Base-by-base conservation (phyloP, 345 rosid species). In the Excoecaria agallocha region DNA sequence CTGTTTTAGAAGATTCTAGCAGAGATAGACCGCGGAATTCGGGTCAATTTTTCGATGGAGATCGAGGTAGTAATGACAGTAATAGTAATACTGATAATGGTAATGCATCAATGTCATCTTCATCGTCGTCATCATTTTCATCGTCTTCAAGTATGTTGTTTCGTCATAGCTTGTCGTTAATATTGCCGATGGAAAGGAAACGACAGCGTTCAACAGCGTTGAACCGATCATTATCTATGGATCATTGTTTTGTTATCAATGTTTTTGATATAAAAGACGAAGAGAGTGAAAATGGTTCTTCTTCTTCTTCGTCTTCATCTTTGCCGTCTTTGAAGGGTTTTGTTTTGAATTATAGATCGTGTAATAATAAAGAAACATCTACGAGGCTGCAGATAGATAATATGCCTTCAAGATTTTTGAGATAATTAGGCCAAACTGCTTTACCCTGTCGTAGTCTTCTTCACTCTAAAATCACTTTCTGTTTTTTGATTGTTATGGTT, bases 211-310 rank as follows among this genome's bases (percentile, higher is more conserved):
- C 37, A 0, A 51, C 12, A 39, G 52, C 48, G 45, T 69, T 81
- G 75, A 74, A 62, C 69, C 61, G 86, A 57, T 85, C 88, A 4
- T 67, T 85, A 52, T 85, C 88, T 0, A 56, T 81, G 88, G 88
- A 83, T 81, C 83, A 73, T 22, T 74, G 52, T 59, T 76, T 60
- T 46, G 46, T 78, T 48, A 68, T 75, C 30, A 30, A 30, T 30
- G 2, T 30, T 12, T 68, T 81, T 22, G 74, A 74, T 62, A 37
- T 72, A 20, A 55, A 68, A 25, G 35, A 51, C 38, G 83, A 72
- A 3, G 52, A 41, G 8, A 37, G 38, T 17, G 68, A 75, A 5
- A 67, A 37, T 50, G 43, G 59, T 11, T 54, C 69, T 3, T 15
- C 74, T 2, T 43, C 74, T n/a, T n/a, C n/a, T n/a, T n/a, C n/a